These are phyloP conservation scores for Auricularia auricula-judae DNA, from an alignment of 768 basidiomycete species.

Conservation along the genomic window DNA sequence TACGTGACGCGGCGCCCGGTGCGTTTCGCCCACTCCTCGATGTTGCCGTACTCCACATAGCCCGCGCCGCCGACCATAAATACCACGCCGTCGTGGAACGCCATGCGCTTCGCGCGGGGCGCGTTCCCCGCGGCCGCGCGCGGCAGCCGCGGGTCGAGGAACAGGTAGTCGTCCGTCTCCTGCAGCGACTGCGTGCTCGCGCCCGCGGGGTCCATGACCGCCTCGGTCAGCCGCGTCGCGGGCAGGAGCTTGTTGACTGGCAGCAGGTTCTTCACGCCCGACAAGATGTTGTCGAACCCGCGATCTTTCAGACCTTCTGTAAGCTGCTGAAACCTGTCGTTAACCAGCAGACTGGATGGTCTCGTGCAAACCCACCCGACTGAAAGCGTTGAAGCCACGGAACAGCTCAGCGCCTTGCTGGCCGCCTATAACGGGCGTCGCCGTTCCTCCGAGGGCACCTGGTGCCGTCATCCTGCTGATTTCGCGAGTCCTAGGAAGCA, in stretches of 20 bases:
- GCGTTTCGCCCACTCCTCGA: slow-evolving; percentile 84
- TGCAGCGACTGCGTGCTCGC: slow-evolving; percentile 90
- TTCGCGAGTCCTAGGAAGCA: slow-evolving; percentile 51
- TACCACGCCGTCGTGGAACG: slow-evolving; percentile 79
- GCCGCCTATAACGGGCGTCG: slow-evolving; percentile 56
- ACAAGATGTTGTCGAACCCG: slow-evolving; percentile 92
- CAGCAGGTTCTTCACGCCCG: slow-evolving; percentile 95
- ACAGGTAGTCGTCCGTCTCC: slow-evolving; percentile 92
- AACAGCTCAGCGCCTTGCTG: slow-evolving; percentile 80
- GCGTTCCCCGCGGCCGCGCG: slow-evolving; percentile 35
- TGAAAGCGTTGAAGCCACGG: slow-evolving; percentile 87
- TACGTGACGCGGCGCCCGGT: slow-evolving; percentile 83
- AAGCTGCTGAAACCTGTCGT: slow-evolving; percentile 38
- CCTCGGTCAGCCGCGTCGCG: slow-evolving; percentile 86
- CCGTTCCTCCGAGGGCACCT: slow-evolving; percentile 35
- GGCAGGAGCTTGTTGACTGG: slow-evolving; percentile 90
- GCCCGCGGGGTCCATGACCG: slow-evolving; percentile 92
- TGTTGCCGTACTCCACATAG: slow-evolving; percentile 94
- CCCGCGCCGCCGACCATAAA: slow-evolving; percentile 96
- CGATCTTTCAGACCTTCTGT: slow-evolving; percentile 90
- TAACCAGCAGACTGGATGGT: slow-evolving; percentile 2
- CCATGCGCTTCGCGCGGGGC: slow-evolving; percentile 47
- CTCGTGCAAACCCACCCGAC: slow-evolving; percentile 40
- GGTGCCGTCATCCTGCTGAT: slow-evolving; percentile 86
- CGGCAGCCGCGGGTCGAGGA: slow-evolving; percentile 83